Evolutionary conservation across 2,329 filamentous ascomycete genomes (phyloP).

Genomic region (Curvularia hawaiiensis): DNA sequence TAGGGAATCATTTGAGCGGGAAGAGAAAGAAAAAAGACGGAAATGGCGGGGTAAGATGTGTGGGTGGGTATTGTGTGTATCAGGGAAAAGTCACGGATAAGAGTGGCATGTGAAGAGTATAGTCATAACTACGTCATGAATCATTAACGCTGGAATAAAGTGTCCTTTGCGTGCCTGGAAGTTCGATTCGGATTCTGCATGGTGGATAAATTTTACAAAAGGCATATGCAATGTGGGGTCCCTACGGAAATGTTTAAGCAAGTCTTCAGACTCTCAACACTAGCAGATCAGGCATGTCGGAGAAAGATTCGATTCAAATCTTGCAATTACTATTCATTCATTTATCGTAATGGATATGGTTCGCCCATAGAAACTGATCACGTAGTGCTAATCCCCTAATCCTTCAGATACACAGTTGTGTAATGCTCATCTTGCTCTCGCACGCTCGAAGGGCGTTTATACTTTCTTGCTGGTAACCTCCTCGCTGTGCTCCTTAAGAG

Average conservation of each 20-base stretch:
- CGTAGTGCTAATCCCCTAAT: not conserved
- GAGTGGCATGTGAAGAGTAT: not conserved
- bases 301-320: too few relatives aligned
- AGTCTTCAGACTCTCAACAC: too few relatives aligned
- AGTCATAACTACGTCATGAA: not conserved
- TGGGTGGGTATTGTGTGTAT: not conserved
- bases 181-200: not conserved
- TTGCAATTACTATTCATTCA: not conserved
- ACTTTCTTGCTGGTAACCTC: constrained; percentile 65
- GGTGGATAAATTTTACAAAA: too few relatives aligned
- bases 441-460: not conserved
- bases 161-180: not conserved
- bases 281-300: too few relatives aligned
- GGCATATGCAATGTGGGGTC: too few relatives aligned
- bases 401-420: not conserved
- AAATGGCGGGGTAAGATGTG: not conserved
- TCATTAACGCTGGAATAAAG: not conserved
- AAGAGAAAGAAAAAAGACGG: too few relatives aligned
- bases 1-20: too few relatives aligned
- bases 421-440: not conserved
- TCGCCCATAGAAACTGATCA: not conserved
- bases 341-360: not conserved
- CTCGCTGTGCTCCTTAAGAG: constrained; percentile 65
- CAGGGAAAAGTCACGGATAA: not conserved
- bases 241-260: too few relatives aligned